phyloP scores from a whole-genome alignment of 202 grass and related monocot genomes.

The Musa balbisiana region DNA sequence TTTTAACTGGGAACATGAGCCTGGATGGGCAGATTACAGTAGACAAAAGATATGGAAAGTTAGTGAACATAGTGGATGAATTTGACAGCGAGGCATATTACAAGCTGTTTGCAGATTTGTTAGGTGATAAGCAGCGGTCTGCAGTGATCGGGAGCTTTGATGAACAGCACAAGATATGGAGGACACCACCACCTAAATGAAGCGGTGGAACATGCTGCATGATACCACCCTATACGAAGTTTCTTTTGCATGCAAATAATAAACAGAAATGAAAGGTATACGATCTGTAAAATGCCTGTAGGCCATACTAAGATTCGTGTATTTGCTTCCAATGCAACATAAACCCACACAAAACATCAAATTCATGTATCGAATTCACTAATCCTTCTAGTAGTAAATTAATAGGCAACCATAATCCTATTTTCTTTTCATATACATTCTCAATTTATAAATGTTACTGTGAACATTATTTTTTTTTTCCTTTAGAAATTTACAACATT shows the following conservation, averaged over 20 bases:
- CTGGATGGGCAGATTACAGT: constrained; percentile 38
- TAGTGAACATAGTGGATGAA: constrained; percentile 45
- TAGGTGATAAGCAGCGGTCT: constrained; percentile 43
- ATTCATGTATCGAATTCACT: too few relatives aligned
- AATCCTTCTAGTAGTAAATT: too few relatives aligned
- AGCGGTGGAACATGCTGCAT: neutral
- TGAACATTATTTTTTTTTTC: too few relatives aligned
- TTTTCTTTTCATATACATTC: too few relatives aligned
- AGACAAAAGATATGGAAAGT: constrained; percentile 14
- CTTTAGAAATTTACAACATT: too few relatives aligned
- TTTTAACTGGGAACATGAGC: constrained; percentile 33
- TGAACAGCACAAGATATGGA: constrained; percentile 60
- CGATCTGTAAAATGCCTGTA: neutral
- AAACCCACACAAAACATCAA: too few relatives aligned
- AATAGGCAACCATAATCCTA: too few relatives aligned
- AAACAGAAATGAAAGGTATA: constrained; percentile 7
- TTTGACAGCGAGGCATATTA: constrained; percentile 39
- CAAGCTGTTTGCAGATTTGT: constrained; percentile 30
- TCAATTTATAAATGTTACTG: too few relatives aligned
- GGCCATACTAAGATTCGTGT: neutral
- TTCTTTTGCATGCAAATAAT: neutral
- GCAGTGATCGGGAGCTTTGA: constrained; percentile 49
- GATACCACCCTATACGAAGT: neutral
- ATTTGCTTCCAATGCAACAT: neutral
- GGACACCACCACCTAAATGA: constrained; percentile 24